Evolutionary conservation across 164 flowering plant species (phyloP).

Genomic region (Macadamia integrifolia): DNA sequence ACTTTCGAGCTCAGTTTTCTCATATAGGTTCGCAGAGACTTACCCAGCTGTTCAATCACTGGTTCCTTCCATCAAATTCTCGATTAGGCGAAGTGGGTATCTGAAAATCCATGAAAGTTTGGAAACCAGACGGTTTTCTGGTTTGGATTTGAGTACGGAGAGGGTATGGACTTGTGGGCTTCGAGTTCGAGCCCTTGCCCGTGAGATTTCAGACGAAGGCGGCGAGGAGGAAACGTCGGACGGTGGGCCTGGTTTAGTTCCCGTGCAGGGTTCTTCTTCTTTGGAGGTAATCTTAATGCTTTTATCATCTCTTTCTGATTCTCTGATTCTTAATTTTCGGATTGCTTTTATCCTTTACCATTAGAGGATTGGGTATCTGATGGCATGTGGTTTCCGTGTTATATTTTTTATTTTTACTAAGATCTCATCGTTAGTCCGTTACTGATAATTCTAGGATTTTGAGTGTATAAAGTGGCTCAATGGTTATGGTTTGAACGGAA

Average conservation of each 20-base stretch:
- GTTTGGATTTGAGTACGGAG: slow-evolving; percentile 1
- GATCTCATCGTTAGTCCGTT: background rate
- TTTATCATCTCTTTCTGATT: background rate
- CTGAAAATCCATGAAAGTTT: slow-evolving; percentile 20
- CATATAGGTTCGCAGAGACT: slow-evolving; percentile 25
- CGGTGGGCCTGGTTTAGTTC: slow-evolving; percentile 25
- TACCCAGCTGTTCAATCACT: slow-evolving; percentile 14
- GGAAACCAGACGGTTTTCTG: slow-evolving; percentile 7
- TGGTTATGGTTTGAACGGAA: background rate
- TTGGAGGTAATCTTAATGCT: slow-evolving; percentile 22
- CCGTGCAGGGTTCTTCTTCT: slow-evolving; percentile 23
- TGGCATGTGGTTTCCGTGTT: too few species aligned
- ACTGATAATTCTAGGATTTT: background rate
- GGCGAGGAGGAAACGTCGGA: slow-evolving; percentile 25
- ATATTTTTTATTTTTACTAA: background rate
- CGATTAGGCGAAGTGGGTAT: slow-evolving; percentile 19
- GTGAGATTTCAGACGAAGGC: slow-evolving; percentile 26
- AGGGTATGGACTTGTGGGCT: slow-evolving; percentile 6
- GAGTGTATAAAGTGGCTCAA: background rate
- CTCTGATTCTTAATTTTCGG: background rate
- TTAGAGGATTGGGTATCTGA: too few species aligned
- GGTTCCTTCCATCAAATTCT: slow-evolving; percentile 13
- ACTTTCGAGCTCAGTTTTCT: slow-evolving; percentile 30
- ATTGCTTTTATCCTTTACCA: too few species aligned
- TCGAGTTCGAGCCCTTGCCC: slow-evolving; percentile 22